phyloP scores from a whole-genome alignment of 306 rosid species.

The Senna tora region DNA sequence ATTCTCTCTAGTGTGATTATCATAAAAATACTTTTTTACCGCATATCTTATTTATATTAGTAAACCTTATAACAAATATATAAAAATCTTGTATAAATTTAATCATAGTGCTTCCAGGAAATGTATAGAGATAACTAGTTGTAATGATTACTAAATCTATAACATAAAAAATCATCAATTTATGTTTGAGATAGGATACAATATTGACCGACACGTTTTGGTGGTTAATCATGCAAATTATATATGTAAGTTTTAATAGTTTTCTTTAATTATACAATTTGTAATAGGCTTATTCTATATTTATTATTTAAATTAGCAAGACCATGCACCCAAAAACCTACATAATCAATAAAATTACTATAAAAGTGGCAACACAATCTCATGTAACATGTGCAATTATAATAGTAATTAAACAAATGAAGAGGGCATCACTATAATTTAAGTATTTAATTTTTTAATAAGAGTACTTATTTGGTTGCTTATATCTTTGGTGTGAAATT shows the following conservation, averaged over 20 bases:
- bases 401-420: background rate
- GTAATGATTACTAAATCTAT: too few relatives aligned
- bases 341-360: background rate
- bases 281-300: background rate
- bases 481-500: background rate
- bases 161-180: background rate
- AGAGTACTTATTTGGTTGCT: background rate
- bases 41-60: too few relatives aligned
- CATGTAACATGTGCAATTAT: background rate
- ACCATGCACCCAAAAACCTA: background rate
- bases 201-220: background rate
- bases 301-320: background rate
- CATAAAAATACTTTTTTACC: too few relatives aligned
- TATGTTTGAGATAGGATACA: too few relatives aligned
- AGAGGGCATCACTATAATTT: too few relatives aligned
- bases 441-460: background rate
- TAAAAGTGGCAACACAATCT: background rate
- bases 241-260: too few relatives aligned
- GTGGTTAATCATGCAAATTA: background rate
- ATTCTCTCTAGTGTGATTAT: too few relatives aligned
- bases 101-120: too few relatives aligned
- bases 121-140: too few relatives aligned
- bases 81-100: too few relatives aligned
- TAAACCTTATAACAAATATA: too few relatives aligned
- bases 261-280: too few relatives aligned